Evolutionary conservation across 176 grass and related monocot genomes (phyloP).

Genomic region (Triticum urartu): DNA sequence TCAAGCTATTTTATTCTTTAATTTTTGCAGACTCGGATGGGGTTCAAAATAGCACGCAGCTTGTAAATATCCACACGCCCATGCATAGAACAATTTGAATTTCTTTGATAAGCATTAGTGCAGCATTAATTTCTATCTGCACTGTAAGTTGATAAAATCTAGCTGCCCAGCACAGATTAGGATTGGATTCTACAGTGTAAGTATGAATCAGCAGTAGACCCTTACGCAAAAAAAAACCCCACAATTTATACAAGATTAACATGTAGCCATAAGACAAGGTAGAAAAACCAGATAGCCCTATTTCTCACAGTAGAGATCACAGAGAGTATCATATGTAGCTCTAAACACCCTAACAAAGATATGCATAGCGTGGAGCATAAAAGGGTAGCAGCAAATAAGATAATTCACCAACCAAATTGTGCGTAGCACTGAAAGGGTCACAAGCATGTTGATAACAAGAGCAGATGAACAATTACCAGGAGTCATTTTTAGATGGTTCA

Average conservation of each 20-base stretch:
- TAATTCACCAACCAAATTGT: neutral
- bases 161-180: neutral
- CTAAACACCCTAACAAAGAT: neutral
- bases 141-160: neutral
- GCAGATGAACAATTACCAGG: neutral
- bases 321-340: neutral
- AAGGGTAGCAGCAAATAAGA: neutral
- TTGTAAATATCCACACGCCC: neutral
- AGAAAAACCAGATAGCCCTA: neutral
- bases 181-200: slow-evolving; percentile 5
- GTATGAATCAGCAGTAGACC: neutral
- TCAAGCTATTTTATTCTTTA: neutral
- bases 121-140: neutral
- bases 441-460: neutral
- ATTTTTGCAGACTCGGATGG: neutral
- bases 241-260: neutral
- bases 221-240: neutral
- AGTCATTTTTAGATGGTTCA: neutral
- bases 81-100: neutral
- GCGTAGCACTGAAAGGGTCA: neutral
- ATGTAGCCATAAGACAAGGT: neutral
- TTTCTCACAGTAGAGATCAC: neutral
- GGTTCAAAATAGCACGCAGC: neutral
- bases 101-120: neutral
- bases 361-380: neutral